phyloP scores from a whole-genome alignment of 1,139 yeast species.

The Debaryomycetaceae sp. region DNA sequence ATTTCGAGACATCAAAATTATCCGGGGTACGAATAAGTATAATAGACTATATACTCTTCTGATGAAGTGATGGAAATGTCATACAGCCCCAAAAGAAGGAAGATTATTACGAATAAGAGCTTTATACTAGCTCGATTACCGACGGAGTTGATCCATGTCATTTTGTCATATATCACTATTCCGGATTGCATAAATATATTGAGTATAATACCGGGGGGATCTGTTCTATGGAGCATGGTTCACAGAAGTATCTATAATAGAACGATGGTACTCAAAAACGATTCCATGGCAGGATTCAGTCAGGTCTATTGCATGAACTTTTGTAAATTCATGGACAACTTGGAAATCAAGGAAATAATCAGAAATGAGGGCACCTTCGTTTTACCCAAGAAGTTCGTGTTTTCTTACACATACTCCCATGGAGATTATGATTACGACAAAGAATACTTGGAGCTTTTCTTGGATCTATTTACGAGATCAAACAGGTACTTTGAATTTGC shows the following conservation, averaged over 20 bases:
- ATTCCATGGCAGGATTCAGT: conserved; percentile 1
- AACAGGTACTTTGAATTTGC: conserved; percentile 6
- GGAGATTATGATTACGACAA: conserved; percentile 2
- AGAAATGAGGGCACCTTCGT: conserved; percentile 1
- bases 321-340: conserved; percentile 9
- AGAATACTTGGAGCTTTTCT: conserved; percentile 2
- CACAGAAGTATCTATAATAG: conserved; percentile 12
- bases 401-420: conserved; percentile 8
- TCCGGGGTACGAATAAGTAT: neutral
- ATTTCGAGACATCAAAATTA: neutral
- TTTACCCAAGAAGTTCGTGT: conserved; percentile 12
- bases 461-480: conserved; percentile 1
- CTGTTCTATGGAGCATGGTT: conserved; percentile 4
- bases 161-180: conserved; percentile 12
- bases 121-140: conserved; percentile 9
- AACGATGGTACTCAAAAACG: conserved; percentile 5
- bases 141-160: conserved; percentile 9
- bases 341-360: conserved; percentile 2
- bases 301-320: conserved; percentile 3
- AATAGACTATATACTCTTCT: neutral
- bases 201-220: conserved; percentile 1
- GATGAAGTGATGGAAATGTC: neutral
- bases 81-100: neutral
- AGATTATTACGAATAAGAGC: neutral
- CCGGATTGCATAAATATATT: conserved; percentile 10